Evolutionary conservation across 2,329 filamentous ascomycete species (phyloP), one percentile per base, ranked within the genome.

Genomic region (Arthrocladium fulminans): DNA sequence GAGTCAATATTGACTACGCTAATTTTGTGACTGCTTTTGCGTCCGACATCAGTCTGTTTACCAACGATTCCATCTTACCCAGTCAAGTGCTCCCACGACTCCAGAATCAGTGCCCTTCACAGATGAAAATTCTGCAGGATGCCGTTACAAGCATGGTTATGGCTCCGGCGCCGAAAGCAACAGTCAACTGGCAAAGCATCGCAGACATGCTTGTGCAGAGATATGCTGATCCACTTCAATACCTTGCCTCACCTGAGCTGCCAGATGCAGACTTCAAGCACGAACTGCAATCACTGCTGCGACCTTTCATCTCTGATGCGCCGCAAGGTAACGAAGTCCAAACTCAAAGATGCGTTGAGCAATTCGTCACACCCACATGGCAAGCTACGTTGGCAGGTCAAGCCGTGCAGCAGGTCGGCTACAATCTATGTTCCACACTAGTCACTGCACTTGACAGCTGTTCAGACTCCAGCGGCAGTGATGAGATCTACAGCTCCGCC

Each of bases 161-260:
- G 24, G 17, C 12, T 10, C 32, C 30, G 17, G 34, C 45, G 6
- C 4, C 8, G 30, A 10, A 39, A 15, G 10, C 22, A 57, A 23
- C 59, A 13, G 59, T 77, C 22, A 67, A 86, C 57, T 88, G 85
- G 85, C 84, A 88, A 59, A 72, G 67, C 0, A 67, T 84, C 1
- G 72, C 74, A 0, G 85, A 89, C 56, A 73, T 84, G 70, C 67
- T 88, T 3, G 70, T 86, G 3, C 61, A 69, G 3, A 74, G 84
- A 1, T 87, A 83, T 57, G 73, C 74, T 3, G 67, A 74, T 25
- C 69, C 79, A 20, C 64, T 88, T 23, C 58, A 62, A 6, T 64
- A 64, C 37, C 53, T 68, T 10, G 52, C 53, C 1, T 66, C 65
- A 2, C n/a, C 30, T 32, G 17, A 20, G 3, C 6, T 43, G 10